Percentiles rank a stretch among this genome's conserved stretches.
phyloP scores from a whole-genome alignment of 352 stramenopile genomes.

The Pythium brachiatum region DNA sequence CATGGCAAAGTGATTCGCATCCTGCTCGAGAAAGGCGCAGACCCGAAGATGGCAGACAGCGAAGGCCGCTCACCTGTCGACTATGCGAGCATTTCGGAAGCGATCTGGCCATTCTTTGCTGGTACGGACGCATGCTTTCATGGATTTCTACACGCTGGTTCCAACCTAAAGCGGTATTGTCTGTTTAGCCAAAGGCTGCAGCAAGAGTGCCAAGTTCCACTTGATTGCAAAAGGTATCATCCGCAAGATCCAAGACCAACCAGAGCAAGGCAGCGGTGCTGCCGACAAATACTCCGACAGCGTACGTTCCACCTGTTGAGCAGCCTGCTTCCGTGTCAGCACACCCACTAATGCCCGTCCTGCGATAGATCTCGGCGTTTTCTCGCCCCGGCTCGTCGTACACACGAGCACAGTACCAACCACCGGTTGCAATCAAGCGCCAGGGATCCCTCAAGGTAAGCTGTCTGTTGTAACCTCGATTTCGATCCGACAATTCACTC shows the following conservation, averaged over 20 bases:
- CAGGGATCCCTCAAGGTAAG: conserved; percentile 47
- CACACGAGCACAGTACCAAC: conserved; percentile 56
- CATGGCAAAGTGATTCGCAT: conserved; percentile 38
- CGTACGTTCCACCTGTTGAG: conserved; percentile 22
- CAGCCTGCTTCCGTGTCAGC: background rate
- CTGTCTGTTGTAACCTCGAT: background rate
- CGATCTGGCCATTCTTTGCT: conserved; percentile 41
- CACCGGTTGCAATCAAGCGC: conserved; percentile 36
- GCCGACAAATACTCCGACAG: conserved; percentile 47
- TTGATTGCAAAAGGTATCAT: conserved; percentile 39
- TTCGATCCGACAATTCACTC: background rate
- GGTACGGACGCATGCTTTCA: conserved; percentile 9
- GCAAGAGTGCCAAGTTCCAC: conserved; percentile 32
- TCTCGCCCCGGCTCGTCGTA: conserved; percentile 77
- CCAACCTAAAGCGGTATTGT: background rate
- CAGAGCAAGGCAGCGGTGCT: conserved; percentile 19
- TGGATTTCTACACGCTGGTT: background rate
- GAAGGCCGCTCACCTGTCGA: conserved; percentile 33
- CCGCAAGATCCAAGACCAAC: conserved; percentile 35
- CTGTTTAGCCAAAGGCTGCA: conserved; percentile 28
- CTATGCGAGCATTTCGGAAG: conserved; percentile 42
- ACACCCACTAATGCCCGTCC: background rate
- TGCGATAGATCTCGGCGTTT: conserved; percentile 62
- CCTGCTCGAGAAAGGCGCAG: conserved; percentile 31
- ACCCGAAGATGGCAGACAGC: conserved; percentile 28